Conservation (phyloP, 331 rosid genomes). For the Rosa hybrid region DNA sequence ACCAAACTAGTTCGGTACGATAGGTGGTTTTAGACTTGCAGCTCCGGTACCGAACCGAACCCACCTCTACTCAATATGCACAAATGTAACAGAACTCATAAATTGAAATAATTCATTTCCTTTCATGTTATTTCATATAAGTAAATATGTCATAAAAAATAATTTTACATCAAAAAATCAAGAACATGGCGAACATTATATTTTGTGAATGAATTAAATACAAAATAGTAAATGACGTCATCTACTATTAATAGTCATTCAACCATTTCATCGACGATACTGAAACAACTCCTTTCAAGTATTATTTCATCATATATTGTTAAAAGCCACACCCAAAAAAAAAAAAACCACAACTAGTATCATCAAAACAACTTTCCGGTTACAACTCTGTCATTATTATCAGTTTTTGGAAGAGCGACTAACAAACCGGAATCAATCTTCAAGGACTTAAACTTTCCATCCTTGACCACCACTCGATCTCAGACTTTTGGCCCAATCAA, state of each 20-base stretch:
- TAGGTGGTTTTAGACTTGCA: too few relatives aligned
- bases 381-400: neutral
- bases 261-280: too few relatives aligned
- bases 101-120: neutral
- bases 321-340: neutral
- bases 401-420: neutral
- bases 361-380: neutral
- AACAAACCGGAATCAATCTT: neutral
- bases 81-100: neutral
- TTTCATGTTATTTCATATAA: too few relatives aligned
- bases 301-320: neutral
- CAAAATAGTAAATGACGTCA: neutral
- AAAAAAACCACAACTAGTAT: neutral
- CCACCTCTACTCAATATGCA: too few relatives aligned
- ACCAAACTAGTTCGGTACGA: too few relatives aligned
- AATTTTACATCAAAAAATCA: neutral
- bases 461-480: constrained; percentile 28
- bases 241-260: too few relatives aligned
- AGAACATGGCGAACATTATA: neutral
- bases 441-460: neutral
- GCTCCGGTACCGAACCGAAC: too few relatives aligned
- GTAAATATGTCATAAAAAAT: neutral
- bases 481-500: constrained; percentile 66
- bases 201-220: neutral
- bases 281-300: neutral